Conservation (phyloP, 1,284 basidiomycete genomes). For the Gymnopus androsaceus region DNA sequence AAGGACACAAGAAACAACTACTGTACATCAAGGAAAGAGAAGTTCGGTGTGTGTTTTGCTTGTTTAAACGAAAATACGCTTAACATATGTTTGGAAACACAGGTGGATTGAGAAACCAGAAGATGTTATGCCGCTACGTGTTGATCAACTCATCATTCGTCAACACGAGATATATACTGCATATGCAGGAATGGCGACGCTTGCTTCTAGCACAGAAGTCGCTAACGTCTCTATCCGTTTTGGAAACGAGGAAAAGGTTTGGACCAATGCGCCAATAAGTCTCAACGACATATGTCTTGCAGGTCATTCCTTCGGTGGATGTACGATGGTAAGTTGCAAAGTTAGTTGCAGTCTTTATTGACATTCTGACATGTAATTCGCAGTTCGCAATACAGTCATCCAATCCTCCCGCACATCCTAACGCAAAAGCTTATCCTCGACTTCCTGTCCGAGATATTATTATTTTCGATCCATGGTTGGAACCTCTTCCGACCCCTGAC, state of each 20-base stretch:
- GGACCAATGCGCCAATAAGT: constrained; percentile 37
- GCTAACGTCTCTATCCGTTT: constrained; percentile 21
- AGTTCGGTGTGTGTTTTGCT: constrained; percentile 44
- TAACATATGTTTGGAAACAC: background rate
- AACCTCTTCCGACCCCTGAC: constrained; percentile 64
- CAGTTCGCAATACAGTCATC: constrained; percentile 59
- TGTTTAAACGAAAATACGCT: background rate
- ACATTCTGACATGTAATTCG: background rate
- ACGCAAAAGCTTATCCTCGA: constrained; percentile 25
- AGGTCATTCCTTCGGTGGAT: constrained; percentile 81
- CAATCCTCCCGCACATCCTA: constrained; percentile 35
- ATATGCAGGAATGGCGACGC: constrained; percentile 43
- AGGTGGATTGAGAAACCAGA: constrained; percentile 32
- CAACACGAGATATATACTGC: constrained; percentile 66
- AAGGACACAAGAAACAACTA: constrained; percentile 28
- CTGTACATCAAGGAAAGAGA: constrained; percentile 53
- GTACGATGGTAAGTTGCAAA: constrained; percentile 57
- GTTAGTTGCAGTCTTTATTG: background rate
- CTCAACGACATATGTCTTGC: constrained; percentile 51
- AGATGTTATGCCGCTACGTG: constrained; percentile 46
- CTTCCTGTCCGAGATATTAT: constrained; percentile 60
- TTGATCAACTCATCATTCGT: constrained; percentile 67
- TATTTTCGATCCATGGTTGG: constrained; percentile 78
- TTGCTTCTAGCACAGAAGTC: constrained; percentile 36
- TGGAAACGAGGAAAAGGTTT: constrained; percentile 38